These are phyloP conservation scores for Rutstroemia sydowiana DNA, from an alignment of 2,329 filamentous ascomycete genomes.

Conservation along the genomic window DNA sequence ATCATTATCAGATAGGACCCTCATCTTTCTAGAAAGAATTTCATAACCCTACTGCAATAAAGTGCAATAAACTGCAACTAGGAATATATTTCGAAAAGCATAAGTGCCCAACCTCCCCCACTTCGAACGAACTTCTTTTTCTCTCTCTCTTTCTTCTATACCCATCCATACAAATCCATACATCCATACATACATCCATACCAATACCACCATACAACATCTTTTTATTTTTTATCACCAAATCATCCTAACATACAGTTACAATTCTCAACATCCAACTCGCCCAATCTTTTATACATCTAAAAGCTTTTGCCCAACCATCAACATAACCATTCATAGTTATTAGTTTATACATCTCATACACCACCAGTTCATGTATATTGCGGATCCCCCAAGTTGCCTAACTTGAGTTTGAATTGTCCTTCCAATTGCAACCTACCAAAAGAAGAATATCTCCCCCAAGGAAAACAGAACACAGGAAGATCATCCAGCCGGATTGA, in stretches of 20 bases:
- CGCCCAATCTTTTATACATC: neutral
- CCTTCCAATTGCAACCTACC: constrained; percentile 11
- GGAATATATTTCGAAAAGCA: constrained; percentile 14
- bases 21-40: neutral
- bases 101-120: constrained; percentile 22
- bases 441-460: neutral
- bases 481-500: constrained; percentile 11
- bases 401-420: neutral
- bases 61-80: neutral
- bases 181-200: too few species aligned
- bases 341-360: neutral
- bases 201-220: too few species aligned
- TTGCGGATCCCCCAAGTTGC: constrained; percentile 9
- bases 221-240: too few species aligned
- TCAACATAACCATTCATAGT: neutral
- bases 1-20: neutral
- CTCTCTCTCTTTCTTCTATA: constrained; percentile 12
- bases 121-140: constrained; percentile 13
- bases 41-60: too few species aligned
- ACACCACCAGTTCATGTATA: constrained; percentile 7
- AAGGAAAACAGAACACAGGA: neutral
- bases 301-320: neutral
- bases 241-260: neutral
- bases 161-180: constrained; percentile 10
- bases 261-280: neutral